Conservation (phyloP, 352 stramenopile species). For the Globisporangium cederbergense region DNA sequence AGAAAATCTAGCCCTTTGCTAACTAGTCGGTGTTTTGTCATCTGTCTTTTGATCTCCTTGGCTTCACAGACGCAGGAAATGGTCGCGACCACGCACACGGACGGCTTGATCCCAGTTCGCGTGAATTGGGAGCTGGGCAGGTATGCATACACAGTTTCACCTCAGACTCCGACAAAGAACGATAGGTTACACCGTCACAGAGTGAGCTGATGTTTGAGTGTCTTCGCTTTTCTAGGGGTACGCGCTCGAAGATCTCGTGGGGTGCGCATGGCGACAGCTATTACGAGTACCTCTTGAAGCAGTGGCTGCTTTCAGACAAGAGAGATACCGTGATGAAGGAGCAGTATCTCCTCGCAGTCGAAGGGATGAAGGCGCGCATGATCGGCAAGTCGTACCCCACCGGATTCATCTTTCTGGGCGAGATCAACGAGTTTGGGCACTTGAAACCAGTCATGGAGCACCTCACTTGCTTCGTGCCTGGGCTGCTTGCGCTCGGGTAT, state of each 20-base stretch:
- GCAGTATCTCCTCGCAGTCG: constrained; percentile 51
- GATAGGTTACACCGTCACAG: too few species aligned
- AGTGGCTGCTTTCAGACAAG: constrained; percentile 64
- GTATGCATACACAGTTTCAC: constrained; percentile 14
- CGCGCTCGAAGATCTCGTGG: constrained; percentile 34
- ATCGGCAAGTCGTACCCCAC: constrained; percentile 33
- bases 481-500: constrained; percentile 70
- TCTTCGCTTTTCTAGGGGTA: background rate
- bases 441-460: constrained; percentile 73
- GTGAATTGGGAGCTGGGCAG: constrained; percentile 28
- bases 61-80: constrained; percentile 24
- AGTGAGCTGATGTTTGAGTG: too few species aligned
- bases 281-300: constrained; percentile 80
- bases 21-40: background rate
- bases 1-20: background rate
- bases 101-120: constrained; percentile 43
- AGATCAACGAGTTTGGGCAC: constrained; percentile 21
- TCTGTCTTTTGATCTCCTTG: background rate
- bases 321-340: constrained; percentile 36
- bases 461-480: constrained; percentile 85
- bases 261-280: constrained; percentile 66
- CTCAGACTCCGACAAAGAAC: too few species aligned
- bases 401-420: constrained; percentile 46
- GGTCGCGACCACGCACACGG: constrained; percentile 28
- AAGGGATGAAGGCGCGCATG: constrained; percentile 43